Evolutionary conservation across 164 flowering plant species (phyloP).

Genomic region (Liquidambar formosana): DNA sequence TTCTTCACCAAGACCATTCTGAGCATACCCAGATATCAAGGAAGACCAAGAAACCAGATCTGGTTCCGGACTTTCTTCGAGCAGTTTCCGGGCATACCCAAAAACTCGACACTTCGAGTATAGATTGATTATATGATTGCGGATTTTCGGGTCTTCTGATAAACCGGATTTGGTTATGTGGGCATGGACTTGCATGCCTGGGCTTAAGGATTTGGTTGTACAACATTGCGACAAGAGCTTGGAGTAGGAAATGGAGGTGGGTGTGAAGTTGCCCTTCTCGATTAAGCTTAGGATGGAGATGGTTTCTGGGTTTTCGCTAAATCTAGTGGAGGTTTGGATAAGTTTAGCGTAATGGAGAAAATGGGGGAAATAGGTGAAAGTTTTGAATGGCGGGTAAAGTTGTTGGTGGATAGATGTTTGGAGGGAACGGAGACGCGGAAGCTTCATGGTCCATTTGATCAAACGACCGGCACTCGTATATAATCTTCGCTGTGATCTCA

Average conservation of each 20-base stretch:
- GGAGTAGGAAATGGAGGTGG: conserved; percentile 29
- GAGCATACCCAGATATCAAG: conserved; percentile 68
- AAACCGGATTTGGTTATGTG: conserved; percentile 46
- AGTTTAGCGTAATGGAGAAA: conserved; percentile 6
- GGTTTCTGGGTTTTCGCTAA: conserved; percentile 7
- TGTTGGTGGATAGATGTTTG: conserved; percentile 20
- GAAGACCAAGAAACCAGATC: conserved; percentile 79
- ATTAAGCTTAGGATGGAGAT: conserved; percentile 8
- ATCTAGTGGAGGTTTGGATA: conserved; percentile 20
- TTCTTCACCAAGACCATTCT: conserved; percentile 53
- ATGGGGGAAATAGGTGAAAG: conserved; percentile 4
- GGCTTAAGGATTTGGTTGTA: conserved; percentile 39
- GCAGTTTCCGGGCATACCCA: conserved; percentile 52
- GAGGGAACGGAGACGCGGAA: conserved; percentile 17
- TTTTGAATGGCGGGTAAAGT: conserved; percentile 16
- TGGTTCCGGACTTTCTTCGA: conserved; percentile 59
- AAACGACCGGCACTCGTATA: neutral
- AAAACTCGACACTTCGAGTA: conserved; percentile 55
- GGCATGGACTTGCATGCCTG: conserved; percentile 63
- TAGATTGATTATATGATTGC: conserved; percentile 52
- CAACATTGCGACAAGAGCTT: conserved; percentile 50
- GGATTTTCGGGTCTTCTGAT: conserved; percentile 24
- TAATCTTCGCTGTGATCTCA: no score
- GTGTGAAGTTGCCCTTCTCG: conserved; percentile 5
- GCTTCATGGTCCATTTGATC: conserved; percentile 38